These are phyloP conservation scores for Entomortierella chlamydospora DNA, from an alignment of 192 early-diverging fungal species.

Conservation along the genomic window DNA sequence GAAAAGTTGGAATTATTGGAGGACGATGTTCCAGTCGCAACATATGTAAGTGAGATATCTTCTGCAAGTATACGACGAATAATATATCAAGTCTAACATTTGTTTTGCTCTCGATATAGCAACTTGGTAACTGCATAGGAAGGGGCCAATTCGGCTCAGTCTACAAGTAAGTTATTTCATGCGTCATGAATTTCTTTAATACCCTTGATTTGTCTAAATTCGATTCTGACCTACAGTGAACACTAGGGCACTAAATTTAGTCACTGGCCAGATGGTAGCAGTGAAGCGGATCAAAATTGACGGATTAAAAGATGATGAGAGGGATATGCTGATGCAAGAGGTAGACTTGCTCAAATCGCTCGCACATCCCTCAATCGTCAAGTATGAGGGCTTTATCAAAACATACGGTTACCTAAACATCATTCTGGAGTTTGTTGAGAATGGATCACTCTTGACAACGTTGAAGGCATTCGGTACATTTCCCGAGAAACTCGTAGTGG, in stretches of 20 bases:
- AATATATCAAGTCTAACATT: not conserved
- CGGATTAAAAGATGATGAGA: constrained; percentile 70
- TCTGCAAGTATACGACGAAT: not conserved
- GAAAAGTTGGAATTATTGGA: constrained; percentile 51
- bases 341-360: constrained; percentile 89
- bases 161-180: constrained; percentile 74
- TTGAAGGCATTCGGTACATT: constrained; percentile 91
- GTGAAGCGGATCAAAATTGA: constrained; percentile 87
- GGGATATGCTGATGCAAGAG: constrained; percentile 88
- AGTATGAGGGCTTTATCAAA: constrained; percentile 85
- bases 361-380: constrained; percentile 85
- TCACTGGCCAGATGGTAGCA: constrained; percentile 85
- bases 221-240: not conserved
- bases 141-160: constrained; percentile 92
- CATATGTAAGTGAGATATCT: constrained; percentile 56
- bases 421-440: constrained; percentile 91
- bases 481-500: constrained; percentile 88
- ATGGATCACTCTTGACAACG: constrained; percentile 90
- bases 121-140: constrained; percentile 90
- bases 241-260: constrained; percentile 78
- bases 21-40: constrained; percentile 51
- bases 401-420: constrained; percentile 80
- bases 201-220: too few species aligned
- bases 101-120: constrained; percentile 17
- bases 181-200: too few species aligned